Evolutionary conservation across 805 yeast genomes (phyloP).

Genomic region (Candida xiaguanensis): DNA sequence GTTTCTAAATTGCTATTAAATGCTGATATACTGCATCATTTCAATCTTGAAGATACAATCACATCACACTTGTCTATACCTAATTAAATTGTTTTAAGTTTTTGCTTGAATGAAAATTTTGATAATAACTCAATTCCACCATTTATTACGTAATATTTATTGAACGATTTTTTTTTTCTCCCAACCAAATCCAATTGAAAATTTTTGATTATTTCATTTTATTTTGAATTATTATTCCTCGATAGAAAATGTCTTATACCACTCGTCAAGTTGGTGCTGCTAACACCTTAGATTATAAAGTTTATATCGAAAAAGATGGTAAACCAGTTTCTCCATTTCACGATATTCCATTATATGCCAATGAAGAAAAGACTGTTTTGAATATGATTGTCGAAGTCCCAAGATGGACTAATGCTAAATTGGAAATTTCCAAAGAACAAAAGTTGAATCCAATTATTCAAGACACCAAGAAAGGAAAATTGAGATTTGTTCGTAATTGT

Average conservation of each 20-base stretch:
- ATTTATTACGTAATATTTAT: neutral
- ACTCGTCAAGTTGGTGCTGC: constrained; percentile 95
- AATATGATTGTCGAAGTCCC: constrained; percentile 94
- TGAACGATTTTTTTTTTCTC: neutral
- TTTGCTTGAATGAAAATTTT: neutral
- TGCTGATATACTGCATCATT: neutral
- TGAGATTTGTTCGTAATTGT: constrained; percentile 93
- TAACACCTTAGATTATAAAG: constrained; percentile 90
- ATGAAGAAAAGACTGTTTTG: constrained; percentile 78
- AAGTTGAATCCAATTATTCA: constrained; percentile 90
- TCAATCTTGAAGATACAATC: neutral
- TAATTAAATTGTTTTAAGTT: too few species aligned
- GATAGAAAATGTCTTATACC: constrained; percentile 62
- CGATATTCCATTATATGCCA: constrained; percentile 72
- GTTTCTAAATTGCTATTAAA: neutral
- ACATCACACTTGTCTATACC: too few species aligned
- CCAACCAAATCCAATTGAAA: constrained; percentile 3
- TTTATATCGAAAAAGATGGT: constrained; percentile 88
- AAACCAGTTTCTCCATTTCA: constrained; percentile 95
- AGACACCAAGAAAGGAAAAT: constrained; percentile 95
- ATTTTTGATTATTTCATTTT: neutral
- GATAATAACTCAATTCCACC: neutral
- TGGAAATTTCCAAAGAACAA: constrained; percentile 86
- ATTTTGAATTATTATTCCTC: neutral
- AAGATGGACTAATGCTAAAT: constrained; percentile 97